Conservation (phyloP, 1,284 basidiomycete genomes). For the Cystobasidium slooffiae region DNA sequence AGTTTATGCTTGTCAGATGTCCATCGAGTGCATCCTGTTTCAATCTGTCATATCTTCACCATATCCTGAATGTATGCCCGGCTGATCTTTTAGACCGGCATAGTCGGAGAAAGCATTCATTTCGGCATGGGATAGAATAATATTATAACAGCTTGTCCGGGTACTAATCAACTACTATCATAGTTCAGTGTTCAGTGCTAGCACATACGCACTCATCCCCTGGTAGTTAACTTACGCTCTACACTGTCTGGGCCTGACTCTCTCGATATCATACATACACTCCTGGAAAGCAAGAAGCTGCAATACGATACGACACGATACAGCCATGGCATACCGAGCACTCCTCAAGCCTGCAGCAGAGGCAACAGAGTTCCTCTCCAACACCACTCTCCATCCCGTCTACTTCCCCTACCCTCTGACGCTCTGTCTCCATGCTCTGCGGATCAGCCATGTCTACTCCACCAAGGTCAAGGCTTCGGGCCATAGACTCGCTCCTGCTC, state of each 20-base stretch:
- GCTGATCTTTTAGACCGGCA: slow-evolving; percentile 12
- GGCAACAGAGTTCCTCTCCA: slow-evolving; percentile 21
- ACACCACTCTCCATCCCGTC: slow-evolving; percentile 28
- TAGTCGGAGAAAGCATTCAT: not conserved
- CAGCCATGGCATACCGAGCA: slow-evolving; percentile 41
- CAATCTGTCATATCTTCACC: too few species aligned
- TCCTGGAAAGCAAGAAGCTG: not conserved
- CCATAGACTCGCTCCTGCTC: slow-evolving; percentile 35
- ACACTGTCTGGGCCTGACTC: not conserved
- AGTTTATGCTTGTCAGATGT: not conserved
- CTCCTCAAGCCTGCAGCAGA: slow-evolving; percentile 38
- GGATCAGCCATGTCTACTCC: slow-evolving; percentile 43
- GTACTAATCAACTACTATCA: too few species aligned
- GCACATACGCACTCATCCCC: too few species aligned
- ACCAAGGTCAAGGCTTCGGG: slow-evolving; percentile 40
- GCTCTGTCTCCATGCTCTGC: slow-evolving; percentile 37
- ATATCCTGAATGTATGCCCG: not conserved
- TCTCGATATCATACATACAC: not conserved
- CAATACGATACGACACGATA: not conserved
- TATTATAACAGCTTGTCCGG: not conserved
- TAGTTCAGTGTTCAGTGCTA: too few species aligned
- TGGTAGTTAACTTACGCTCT: not conserved
- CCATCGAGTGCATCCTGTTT: too few species aligned
- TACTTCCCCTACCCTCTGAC: slow-evolving; percentile 44
- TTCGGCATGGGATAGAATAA: not conserved